phyloP scores from a whole-genome alignment of 305 asterid genomes.

The Withania somnifera region DNA sequence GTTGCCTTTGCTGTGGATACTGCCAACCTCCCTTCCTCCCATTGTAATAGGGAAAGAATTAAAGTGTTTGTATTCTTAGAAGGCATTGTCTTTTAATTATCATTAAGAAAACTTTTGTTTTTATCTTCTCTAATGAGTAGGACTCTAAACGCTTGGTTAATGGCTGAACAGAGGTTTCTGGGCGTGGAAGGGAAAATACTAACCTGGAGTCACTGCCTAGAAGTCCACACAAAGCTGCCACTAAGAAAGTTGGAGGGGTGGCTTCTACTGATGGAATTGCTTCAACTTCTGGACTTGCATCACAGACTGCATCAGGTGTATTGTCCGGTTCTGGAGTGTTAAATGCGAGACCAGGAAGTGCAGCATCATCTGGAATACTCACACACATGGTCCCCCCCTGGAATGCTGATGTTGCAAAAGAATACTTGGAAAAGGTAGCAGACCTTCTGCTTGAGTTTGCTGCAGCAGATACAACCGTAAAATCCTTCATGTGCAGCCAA shows the following conservation, averaged over 20 bases:
- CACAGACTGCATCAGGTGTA: constrained; percentile 89
- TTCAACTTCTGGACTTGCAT: constrained; percentile 59
- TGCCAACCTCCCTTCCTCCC: not conserved
- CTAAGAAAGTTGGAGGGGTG: constrained; percentile 54
- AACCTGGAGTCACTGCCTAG: constrained; percentile 55
- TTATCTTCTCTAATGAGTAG: not conserved
- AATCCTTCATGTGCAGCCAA: constrained; percentile 94
- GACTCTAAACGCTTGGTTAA: constrained; percentile 10
- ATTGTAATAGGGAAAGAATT: not conserved
- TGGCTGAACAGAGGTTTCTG: constrained; percentile 69
- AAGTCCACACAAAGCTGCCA: constrained; percentile 60
- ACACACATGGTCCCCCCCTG: constrained; percentile 81
- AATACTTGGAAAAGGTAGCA: constrained; percentile 93
- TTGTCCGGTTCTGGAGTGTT: constrained; percentile 95
- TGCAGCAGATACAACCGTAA: constrained; percentile 83
- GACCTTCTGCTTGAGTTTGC: constrained; percentile 97
- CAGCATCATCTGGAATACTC: constrained; percentile 90
- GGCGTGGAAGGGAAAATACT: constrained; percentile 73
- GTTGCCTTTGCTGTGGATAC: not conserved
- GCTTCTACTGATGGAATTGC: constrained; percentile 49
- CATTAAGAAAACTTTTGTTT: not conserved
- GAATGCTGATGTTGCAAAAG: constrained; percentile 93
- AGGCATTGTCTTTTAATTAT: not conserved
- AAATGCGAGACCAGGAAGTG: constrained; percentile 96
- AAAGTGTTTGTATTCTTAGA: not conserved